Percentiles rank a stretch among this genome's conserved stretches.
Conservation (phyloP, 305 asterid species). For the Fraxinus albicans region DNA sequence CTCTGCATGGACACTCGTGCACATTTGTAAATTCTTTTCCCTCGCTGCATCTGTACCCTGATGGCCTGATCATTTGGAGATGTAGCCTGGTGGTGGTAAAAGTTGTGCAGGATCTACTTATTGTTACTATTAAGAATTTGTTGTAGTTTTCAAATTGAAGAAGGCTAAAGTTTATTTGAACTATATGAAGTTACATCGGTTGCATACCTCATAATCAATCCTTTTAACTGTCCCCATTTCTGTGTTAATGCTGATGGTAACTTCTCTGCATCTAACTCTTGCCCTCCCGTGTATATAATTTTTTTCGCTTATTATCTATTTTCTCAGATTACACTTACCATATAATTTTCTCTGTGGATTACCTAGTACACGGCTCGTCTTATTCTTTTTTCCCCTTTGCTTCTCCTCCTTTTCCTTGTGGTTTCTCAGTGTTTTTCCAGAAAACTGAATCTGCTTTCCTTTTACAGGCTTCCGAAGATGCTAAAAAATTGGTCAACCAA, state of each 20-base stretch:
- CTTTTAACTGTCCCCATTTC: background rate
- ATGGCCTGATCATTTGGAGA: background rate
- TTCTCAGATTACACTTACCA: background rate
- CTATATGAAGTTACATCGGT: background rate
- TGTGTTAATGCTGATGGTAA: background rate
- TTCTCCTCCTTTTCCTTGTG: background rate
- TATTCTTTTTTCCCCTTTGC: background rate
- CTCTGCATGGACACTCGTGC: background rate
- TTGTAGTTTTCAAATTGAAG: background rate
- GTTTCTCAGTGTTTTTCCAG: background rate
- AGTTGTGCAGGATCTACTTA: background rate
- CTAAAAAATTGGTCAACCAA: conserved; percentile 91
- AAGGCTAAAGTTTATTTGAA: background rate
- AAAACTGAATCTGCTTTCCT: conserved; percentile 10
- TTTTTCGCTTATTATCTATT: background rate
- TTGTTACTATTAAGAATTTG: background rate
- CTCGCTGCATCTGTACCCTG: background rate
- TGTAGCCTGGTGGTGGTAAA: background rate
- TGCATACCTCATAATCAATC: background rate
- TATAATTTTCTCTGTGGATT: background rate
- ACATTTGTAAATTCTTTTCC: background rate
- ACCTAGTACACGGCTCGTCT: background rate
- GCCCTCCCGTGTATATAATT: background rate
- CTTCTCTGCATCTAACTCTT: background rate
- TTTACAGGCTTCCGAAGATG: conserved; percentile 97